Base-by-base conservation (phyloP, 495 filamentous ascomycete species). In the Lentithecium fluviatile region DNA sequence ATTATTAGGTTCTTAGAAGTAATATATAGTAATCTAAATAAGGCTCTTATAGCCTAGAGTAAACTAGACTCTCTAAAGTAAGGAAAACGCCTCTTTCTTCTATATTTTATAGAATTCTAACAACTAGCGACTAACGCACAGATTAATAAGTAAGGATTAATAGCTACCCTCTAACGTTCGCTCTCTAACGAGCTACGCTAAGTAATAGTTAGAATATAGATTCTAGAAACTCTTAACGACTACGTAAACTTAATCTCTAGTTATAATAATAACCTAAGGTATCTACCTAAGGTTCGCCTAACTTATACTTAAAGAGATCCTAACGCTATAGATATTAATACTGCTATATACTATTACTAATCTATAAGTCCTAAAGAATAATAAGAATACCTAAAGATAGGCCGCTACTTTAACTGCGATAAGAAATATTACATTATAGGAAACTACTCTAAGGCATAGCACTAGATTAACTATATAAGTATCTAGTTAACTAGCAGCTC, bases 291-390 rank as follows among this genome's bases (percentile, higher is more conserved):
- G 6, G 6, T 17, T 45, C 21, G n/a, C 21, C n/a, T 45, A 7
- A 45, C n/a, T 7, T 7, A 17, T 6, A 17, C 43, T 45, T 45
- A 45, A 20, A 45, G 6, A 45, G 21, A 45, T 17, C n/a, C 6
- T 45, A 45, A 45, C n/a, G 43, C 43, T 45, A 45, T 45, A 45
- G n/a, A 45, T 7, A 45, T 45, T 45, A 45, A 45, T 17, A n/a
- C n/a, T n/a, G n/a, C 43, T 45, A 7, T 20, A 17, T 17, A 7
- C 43, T 45, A 45, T 20, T 7, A 6, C 43, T 17, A 7, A 7
- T 17, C 21, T 45, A 45, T 6, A 45, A 7, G 6, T 17, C 6
- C 43, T 45, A 45, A n/a, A n/a, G n/a, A n/a, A n/a, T n/a, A n/a
- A n/a, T n/a, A n/a, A n/a, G n/a, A n/a, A n/a, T n/a, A n/a, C n/a